These are phyloP conservation scores for Corynascus novoguineensis DNA, from an alignment of 495 filamentous ascomycete species.

Conservation along the genomic window DNA sequence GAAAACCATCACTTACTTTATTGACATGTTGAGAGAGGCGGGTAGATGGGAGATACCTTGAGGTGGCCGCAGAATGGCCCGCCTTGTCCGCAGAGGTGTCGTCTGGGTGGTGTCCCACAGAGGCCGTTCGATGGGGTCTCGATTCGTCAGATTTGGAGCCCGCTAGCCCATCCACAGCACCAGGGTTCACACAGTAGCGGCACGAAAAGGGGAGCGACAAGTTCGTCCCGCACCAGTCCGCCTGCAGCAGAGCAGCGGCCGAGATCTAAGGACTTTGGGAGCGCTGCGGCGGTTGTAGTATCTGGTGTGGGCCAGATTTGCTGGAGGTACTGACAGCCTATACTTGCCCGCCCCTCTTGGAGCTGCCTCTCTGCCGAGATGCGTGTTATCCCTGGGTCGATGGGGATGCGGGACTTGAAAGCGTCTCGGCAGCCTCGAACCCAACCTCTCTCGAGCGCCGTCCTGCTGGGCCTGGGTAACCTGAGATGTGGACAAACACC, in stretches of 20 bases:
- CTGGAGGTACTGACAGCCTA: conserved; percentile 20
- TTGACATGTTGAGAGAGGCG: conserved; percentile 54
- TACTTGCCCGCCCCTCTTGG: conserved; percentile 10
- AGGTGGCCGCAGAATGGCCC: conserved; percentile 36
- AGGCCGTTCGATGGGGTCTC: conserved; percentile 29
- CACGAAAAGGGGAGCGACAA: conserved; percentile 14
- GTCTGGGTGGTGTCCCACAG: conserved; percentile 29
- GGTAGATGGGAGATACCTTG: conserved; percentile 25
- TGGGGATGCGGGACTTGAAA: conserved; percentile 5
- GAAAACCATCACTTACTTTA: conserved; percentile 55
- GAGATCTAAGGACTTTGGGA: conserved; percentile 26
- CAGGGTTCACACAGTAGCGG: conserved; percentile 26
- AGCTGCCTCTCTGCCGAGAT: background rate
- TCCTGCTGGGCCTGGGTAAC: conserved; percentile 4
- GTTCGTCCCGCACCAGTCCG: conserved; percentile 11
- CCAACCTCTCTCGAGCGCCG: conserved; percentile 8
- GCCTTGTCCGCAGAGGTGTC: conserved; percentile 22
- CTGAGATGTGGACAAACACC: background rate
- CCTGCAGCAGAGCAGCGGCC: conserved; percentile 17
- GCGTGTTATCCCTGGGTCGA: conserved; percentile 4
- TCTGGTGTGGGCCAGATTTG: conserved; percentile 19
- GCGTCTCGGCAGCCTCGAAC: conserved; percentile 6
- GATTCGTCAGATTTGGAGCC: conserved; percentile 28
- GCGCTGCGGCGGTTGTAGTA: conserved; percentile 11
- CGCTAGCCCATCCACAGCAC: conserved; percentile 21